Conservation (phyloP, 2,329 filamentous ascomycete genomes). For the Diaporthe helianthi region DNA sequence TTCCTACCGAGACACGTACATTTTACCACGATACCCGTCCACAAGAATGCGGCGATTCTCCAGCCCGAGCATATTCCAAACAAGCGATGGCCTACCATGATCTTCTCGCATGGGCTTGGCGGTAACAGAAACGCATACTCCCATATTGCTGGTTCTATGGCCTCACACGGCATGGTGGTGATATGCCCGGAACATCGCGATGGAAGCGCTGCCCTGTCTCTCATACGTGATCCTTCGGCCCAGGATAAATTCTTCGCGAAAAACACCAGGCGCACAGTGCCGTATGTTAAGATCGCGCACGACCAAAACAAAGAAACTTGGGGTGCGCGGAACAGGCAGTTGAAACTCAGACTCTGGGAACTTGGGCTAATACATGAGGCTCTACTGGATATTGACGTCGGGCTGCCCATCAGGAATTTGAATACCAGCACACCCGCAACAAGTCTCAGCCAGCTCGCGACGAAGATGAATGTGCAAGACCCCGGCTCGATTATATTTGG, state of each 20-base stretch:
- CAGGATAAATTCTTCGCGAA: conserved; percentile 47
- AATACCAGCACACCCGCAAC: conserved; percentile 54
- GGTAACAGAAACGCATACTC: conserved; percentile 86
- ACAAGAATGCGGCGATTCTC: conserved; percentile 73
- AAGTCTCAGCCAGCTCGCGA: conserved; percentile 64
- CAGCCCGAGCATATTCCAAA: conserved; percentile 50
- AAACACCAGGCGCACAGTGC: conserved; percentile 47
- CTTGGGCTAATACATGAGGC: conserved; percentile 74
- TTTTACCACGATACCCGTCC: conserved; percentile 75
- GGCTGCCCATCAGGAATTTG: conserved; percentile 57
- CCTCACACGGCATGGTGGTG: conserved; percentile 82
- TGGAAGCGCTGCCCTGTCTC: conserved; percentile 77
- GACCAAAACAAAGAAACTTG: conserved; percentile 70
- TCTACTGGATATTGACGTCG: conserved; percentile 69
- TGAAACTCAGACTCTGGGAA: conserved; percentile 81
- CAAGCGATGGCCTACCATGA: conserved; percentile 77
- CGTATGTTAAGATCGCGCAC: conserved; percentile 66
- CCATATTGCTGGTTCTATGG: conserved; percentile 78
- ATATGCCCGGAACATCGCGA: conserved; percentile 85
- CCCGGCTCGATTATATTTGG: conserved; percentile 78
- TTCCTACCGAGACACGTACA: conserved; percentile 75
- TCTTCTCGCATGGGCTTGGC: conserved; percentile 87
- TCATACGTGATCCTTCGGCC: conserved; percentile 68
- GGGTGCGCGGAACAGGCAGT: conserved; percentile 71
- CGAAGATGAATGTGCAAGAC: conserved; percentile 70